phyloP scores from a whole-genome alignment of 2,329 filamentous ascomycete species.

The Kalmusia sp. region DNA sequence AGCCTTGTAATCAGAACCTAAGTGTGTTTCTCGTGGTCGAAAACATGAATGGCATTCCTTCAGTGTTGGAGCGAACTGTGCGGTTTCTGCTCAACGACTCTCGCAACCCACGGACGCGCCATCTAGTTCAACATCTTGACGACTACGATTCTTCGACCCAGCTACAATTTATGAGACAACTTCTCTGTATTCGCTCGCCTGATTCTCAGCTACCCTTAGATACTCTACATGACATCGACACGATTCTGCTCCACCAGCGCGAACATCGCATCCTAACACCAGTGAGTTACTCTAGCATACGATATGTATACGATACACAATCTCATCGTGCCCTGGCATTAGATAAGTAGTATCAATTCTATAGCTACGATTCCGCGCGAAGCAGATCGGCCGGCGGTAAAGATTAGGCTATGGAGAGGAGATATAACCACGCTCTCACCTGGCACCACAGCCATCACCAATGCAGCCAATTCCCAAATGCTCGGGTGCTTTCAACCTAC shows the following conservation, averaged over 20 bases:
- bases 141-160: constrained; percentile 21
- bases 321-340: neutral
- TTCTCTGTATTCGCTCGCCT: constrained; percentile 36
- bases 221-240: constrained; percentile 24
- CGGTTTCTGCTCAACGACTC: constrained; percentile 19
- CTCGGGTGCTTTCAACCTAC: constrained; percentile 46
- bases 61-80: constrained; percentile 6
- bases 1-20: too few species aligned
- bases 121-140: constrained; percentile 18
- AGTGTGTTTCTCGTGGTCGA: too few species aligned
- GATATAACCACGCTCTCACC: constrained; percentile 41
- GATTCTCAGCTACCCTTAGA: constrained; percentile 19
- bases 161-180: constrained; percentile 24
- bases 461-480: constrained; percentile 45
- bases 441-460: constrained; percentile 44
- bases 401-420: constrained; percentile 40
- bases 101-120: constrained; percentile 13
- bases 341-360: neutral
- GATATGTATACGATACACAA: neutral
- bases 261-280: constrained; percentile 20
- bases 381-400: constrained; percentile 2
- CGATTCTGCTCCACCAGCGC: constrained; percentile 18
- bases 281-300: constrained; percentile 11
- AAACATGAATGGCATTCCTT: too few species aligned
- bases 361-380: neutral